phyloP scores from a whole-genome alignment of 805 yeast species.

The Nakazawaea wyomingensis region DNA sequence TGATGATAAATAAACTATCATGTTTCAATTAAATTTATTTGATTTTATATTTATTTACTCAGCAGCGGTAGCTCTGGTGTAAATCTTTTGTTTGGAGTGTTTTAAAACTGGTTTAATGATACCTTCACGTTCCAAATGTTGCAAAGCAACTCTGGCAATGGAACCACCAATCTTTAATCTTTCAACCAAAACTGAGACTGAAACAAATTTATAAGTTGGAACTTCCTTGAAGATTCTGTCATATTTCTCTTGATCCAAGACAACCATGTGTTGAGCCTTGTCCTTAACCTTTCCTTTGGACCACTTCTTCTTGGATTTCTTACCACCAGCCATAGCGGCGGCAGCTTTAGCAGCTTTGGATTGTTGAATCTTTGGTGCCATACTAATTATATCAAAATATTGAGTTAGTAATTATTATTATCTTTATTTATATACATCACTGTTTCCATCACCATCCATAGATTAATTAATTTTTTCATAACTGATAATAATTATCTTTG shows the following conservation, averaged over 20 bases:
- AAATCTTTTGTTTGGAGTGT: conserved; percentile 96
- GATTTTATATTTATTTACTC: conserved; percentile 42
- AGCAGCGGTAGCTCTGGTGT: conserved; percentile 75
- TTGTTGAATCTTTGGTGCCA: conserved; percentile 99
- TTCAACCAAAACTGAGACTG: conserved; percentile 97
- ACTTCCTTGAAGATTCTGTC: conserved; percentile 99
- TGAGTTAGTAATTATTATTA: conserved; percentile 20
- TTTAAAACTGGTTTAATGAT: conserved; percentile 88
- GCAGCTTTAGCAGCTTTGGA: conserved; percentile 99
- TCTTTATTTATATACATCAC: too few species aligned
- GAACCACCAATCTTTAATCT: conserved; percentile 99
- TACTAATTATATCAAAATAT: conserved; percentile 36
- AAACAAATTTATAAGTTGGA: conserved; percentile 97
- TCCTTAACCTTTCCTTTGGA: conserved; percentile 99
- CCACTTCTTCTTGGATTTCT: conserved; percentile 99
- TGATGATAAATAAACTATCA: too few species aligned
- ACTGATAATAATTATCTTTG: too few species aligned
- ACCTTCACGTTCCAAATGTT: conserved; percentile 93
- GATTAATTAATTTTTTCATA: too few species aligned
- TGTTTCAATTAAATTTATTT: too few species aligned
- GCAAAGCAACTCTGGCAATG: conserved; percentile 95
- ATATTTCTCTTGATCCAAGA: conserved; percentile 96
- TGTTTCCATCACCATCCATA: too few species aligned
- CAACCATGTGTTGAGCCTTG: conserved; percentile 97
- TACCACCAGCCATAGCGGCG: conserved; percentile 99